A percentile compares a stretch with the other conserved stretches of the same genome.
These are phyloP conservation scores for Sporobolomyces roseus DNA, from an alignment of 768 basidiomycete species.

Conservation along the genomic window DNA sequence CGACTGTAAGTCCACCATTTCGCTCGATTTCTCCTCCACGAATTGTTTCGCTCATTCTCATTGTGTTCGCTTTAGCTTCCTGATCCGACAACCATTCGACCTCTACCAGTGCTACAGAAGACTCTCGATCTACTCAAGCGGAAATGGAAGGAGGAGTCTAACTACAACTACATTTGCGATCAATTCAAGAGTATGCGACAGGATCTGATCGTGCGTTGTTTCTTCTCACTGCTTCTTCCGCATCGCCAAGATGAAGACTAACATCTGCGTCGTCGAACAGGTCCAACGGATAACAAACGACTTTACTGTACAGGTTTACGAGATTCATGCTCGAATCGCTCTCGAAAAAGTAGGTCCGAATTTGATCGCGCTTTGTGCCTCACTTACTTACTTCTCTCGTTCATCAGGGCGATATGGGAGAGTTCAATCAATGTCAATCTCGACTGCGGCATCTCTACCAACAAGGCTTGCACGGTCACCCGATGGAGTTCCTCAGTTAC, in stretches of 20 bases:
- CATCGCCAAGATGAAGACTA: not conserved
- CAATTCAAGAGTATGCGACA: constrained; percentile 97
- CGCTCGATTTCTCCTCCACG: not conserved
- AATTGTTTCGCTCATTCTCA: too few relatives aligned
- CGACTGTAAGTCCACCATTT: constrained; percentile 72
- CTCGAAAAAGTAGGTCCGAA: constrained; percentile 69
- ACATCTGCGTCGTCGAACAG: constrained; percentile 51
- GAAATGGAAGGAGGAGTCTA: constrained; percentile 73
- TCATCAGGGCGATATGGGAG: constrained; percentile 85
- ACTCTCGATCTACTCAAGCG: constrained; percentile 81
- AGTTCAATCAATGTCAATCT: constrained; percentile 97
- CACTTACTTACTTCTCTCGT: not conserved
- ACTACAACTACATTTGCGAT: constrained; percentile 89
- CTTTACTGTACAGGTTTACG: constrained; percentile 94
- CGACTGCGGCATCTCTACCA: constrained; percentile 86
- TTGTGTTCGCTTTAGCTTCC: constrained; percentile 65
- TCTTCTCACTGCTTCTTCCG: not conserved
- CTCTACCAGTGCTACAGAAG: constrained; percentile 73
- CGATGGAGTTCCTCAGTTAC: constrained; percentile 95
- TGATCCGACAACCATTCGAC: constrained; percentile 87
- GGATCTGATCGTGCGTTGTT: constrained; percentile 79
- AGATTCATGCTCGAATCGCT: constrained; percentile 96
- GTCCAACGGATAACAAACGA: constrained; percentile 99
- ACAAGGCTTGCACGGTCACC: constrained; percentile 83
- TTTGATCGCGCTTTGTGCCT: not conserved